A percentile compares a stretch with the other conserved stretches of the same genome.
phyloP scores from a whole-genome alignment of 257 asterid species.

The Ilex aquifolium region DNA sequence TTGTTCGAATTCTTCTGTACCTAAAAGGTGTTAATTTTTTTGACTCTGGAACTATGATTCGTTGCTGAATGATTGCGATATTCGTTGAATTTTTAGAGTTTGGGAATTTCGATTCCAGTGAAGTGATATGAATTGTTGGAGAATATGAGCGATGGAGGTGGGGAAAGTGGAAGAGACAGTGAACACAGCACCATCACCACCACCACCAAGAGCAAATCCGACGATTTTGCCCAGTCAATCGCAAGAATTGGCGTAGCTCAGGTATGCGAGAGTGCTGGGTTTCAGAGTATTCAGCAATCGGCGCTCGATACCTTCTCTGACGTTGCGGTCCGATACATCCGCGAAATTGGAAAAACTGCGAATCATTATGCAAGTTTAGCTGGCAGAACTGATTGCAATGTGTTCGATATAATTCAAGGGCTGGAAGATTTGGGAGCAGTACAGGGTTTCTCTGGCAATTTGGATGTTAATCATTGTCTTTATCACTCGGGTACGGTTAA shows the following conservation, averaged over 20 bases:
- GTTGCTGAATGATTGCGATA: neutral
- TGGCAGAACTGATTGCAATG: constrained; percentile 55
- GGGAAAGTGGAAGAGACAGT: constrained; percentile 44
- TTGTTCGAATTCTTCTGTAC: neutral
- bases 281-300: constrained; percentile 66
- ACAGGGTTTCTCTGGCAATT: constrained; percentile 28
- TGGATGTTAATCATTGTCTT: constrained; percentile 49
- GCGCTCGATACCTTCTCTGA: constrained; percentile 64
- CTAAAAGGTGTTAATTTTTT: neutral
- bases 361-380: constrained; percentile 48
- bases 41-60: neutral
- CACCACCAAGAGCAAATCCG: constrained; percentile 17
- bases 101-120: constrained; percentile 18
- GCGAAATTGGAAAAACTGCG: constrained; percentile 44
- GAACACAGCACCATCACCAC: constrained; percentile 9
- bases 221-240: constrained; percentile 24
- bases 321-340: constrained; percentile 62
- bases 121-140: constrained; percentile 35
- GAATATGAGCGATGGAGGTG: constrained; percentile 82
- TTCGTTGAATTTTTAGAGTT: neutral
- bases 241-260: constrained; percentile 33
- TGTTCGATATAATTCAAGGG: constrained; percentile 67
- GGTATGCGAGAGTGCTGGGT: constrained; percentile 57
- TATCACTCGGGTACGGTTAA: constrained; percentile 48
- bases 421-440: constrained; percentile 48